Evolutionary conservation across 1,284 basidiomycete genomes (phyloP).

Genomic region (Macrocystidia cucumis): DNA sequence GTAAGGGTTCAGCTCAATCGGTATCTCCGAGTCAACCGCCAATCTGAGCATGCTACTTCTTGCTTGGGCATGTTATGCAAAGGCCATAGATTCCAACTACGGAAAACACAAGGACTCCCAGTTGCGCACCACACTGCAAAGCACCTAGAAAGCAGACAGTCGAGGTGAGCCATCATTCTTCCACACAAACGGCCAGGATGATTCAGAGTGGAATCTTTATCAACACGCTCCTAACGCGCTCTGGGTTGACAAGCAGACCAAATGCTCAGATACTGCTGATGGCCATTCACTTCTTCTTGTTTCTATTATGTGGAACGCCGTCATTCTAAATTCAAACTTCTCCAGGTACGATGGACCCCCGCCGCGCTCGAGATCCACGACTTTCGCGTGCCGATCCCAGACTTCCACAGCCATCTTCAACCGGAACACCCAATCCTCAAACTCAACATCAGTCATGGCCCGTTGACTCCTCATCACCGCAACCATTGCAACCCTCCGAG

Average conservation of each 20-base stretch:
- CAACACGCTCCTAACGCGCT: conserved; percentile 39
- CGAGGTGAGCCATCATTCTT: too few species aligned
- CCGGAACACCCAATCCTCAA: conserved; percentile 13
- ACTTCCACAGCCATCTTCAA: conserved; percentile 9
- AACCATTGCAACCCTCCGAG: conserved; percentile 8
- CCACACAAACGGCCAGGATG: conserved; percentile 51
- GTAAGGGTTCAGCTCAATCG: too few species aligned
- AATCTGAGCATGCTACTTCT: too few species aligned
- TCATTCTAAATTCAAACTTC: neutral
- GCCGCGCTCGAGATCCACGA: conserved; percentile 72
- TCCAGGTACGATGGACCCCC: conserved; percentile 82
- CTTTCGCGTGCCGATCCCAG: conserved; percentile 55
- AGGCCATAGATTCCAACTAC: too few species aligned
- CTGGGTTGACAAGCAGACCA: conserved; percentile 69
- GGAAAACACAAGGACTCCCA: too few species aligned
- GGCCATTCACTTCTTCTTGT: conserved; percentile 11
- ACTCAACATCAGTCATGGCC: conserved; percentile 7
- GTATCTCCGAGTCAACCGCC: too few species aligned
- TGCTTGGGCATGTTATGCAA: too few species aligned
- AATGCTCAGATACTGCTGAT: conserved; percentile 91
- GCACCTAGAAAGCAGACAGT: too few species aligned
- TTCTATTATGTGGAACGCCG: neutral
- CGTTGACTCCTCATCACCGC: conserved; percentile 6
- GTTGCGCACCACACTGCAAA: too few species aligned
- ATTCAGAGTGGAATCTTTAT: conserved; percentile 85